Conservation (phyloP, 345 rosid genomes). For the Cardamine occulta region DNA sequence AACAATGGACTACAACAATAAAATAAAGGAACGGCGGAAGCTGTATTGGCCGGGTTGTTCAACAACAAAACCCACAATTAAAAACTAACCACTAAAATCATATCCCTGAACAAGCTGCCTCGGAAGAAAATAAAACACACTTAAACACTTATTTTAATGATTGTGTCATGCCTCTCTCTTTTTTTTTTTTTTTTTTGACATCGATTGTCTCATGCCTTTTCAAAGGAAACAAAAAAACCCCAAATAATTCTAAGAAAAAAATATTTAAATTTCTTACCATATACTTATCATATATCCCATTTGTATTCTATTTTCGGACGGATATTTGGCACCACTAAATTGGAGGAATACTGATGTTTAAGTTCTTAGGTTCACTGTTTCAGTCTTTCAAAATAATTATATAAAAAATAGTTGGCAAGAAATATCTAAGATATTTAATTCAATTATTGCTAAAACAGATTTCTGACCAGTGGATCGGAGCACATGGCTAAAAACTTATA, state of each 20-base stretch:
- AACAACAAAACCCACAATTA: background rate
- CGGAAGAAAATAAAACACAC: background rate
- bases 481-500: constrained; percentile 24
- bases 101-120: background rate
- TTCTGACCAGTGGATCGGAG: constrained; percentile 10
- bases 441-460: constrained; percentile 33
- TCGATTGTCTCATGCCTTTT: too few species aligned
- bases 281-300: too few species aligned
- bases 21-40: background rate
- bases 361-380: background rate
- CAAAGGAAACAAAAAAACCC: background rate
- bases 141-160: background rate
- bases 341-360: too few species aligned
- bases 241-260: background rate
- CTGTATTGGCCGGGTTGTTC: background rate
- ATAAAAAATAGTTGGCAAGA: background rate
- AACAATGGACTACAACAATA: background rate
- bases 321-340: too few species aligned
- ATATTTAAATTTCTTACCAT: background rate
- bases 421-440: constrained; percentile 43
- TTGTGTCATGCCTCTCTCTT: background rate
- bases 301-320: too few species aligned
- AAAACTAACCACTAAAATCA: constrained; percentile 4
- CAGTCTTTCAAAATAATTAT: background rate
- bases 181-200: too few species aligned